These are phyloP conservation scores for Clavulina sp. DNA, from an alignment of 768 basidiomycete genomes.

Conservation along the genomic window DNA sequence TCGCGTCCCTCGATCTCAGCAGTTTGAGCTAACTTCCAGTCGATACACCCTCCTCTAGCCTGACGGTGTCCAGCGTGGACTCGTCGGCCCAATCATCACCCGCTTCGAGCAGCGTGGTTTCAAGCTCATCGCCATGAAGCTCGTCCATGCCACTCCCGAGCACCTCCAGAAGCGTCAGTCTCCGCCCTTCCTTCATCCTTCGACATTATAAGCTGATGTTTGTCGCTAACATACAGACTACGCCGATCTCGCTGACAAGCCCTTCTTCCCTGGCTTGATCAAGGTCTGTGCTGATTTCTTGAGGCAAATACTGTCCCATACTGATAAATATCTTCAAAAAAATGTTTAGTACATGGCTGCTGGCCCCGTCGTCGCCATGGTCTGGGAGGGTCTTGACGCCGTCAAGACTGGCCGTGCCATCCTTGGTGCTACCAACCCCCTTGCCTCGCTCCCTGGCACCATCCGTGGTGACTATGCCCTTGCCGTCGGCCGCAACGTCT, in stretches of 20 bases:
- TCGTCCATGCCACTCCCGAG: constrained; percentile 56
- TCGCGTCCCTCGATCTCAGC: neutral
- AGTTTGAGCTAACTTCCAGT: neutral
- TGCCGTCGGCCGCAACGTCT: constrained; percentile 88
- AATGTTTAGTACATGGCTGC: constrained; percentile 93
- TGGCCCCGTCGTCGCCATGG: constrained; percentile 92
- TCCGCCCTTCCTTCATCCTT: neutral
- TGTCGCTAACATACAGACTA: constrained; percentile 46
- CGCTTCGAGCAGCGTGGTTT: constrained; percentile 97
- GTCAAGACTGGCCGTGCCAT: constrained; percentile 92
- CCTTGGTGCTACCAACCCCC: constrained; percentile 95
- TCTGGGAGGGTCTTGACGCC: constrained; percentile 86
- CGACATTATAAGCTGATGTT: neutral
- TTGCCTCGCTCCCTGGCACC: constrained; percentile 77
- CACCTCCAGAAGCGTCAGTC: constrained; percentile 79
- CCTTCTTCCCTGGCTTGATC: constrained; percentile 93
- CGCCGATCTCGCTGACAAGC: constrained; percentile 81
- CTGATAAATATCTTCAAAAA: too few relatives aligned
- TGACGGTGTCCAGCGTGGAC: constrained; percentile 94
- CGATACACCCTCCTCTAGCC: constrained; percentile 59
- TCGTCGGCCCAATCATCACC: constrained; percentile 87
- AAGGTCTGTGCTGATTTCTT: too few relatives aligned
- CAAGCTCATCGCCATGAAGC: constrained; percentile 92
- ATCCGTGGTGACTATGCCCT: constrained; percentile 94
- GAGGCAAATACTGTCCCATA: too few relatives aligned